Evolutionary conservation across 2,329 filamentous ascomycete genomes (phyloP), one percentile per base, ranked within the genome.

Genomic region (Phoma sp.): DNA sequence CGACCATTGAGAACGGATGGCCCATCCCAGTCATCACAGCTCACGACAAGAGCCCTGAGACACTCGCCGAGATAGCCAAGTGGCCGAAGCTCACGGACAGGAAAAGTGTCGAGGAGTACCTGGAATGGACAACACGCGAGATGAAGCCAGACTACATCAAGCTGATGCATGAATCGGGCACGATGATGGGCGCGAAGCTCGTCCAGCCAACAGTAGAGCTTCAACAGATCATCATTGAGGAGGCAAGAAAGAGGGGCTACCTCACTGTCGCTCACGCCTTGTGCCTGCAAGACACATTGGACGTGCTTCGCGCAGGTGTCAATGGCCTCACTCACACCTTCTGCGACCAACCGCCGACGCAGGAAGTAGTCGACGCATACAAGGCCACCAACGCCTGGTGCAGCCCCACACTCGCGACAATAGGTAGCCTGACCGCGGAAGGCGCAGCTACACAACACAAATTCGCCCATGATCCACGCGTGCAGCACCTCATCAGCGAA

Each of bases 1-100:
- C 81, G 4, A 83, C 80, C 0, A 78, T 83, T 29, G 75, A 80
- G 4, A 79, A 78, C 33, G 81, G 81, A 2, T 84, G 81, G 81
- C 81, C 82, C 0, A 74, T 73, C 52, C 73, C 77, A 0, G 71
- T 80, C 5, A 74, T 80, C 30, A 66, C 70, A 4, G 74, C 73
- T 10, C 71, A 75, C 47, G 68, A 78, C 52, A 71, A 75, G 37
- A 64, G 70, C 57, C 56, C 55, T 22, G 67, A 74, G 62, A 78
- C 68, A 9, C 55, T 62, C 38, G 75, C 70, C 1, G 75, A 73
- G 48, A 77, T 80, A 23, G 73, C 74, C 2, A 75, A 70, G 3
- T 83, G 80, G 80, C 80, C 80, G 4, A 78, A 78, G 36, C 55
- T 81, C n/a, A 71, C 69, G 5, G 74, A 71, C 4, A 60, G 69